phyloP scores from a whole-genome alignment of 495 filamentous ascomycete species.

The Aspergillus sclerotiicarbonarius region DNA sequence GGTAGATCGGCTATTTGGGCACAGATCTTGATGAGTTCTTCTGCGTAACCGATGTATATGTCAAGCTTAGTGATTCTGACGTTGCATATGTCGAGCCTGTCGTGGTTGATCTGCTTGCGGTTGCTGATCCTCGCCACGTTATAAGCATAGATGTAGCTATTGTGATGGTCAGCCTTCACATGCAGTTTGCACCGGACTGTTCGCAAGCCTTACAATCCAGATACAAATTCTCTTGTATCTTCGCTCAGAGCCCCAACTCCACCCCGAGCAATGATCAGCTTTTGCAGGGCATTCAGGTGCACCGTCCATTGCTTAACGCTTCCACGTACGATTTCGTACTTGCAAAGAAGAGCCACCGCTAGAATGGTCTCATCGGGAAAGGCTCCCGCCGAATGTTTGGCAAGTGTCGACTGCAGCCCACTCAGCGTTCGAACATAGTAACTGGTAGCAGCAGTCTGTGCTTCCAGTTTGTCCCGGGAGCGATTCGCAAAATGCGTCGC shows the following conservation, averaged over 20 bases:
- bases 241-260: slow-evolving; percentile 33
- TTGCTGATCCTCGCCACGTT: slow-evolving; percentile 43
- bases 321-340: slow-evolving; percentile 45
- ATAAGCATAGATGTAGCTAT: slow-evolving; percentile 40
- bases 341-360: slow-evolving; percentile 43
- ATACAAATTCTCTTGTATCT: slow-evolving; percentile 38
- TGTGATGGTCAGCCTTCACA: background rate
- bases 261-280: slow-evolving; percentile 38
- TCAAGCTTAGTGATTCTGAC: slow-evolving; percentile 35
- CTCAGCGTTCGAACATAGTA: slow-evolving; percentile 41
- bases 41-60: slow-evolving; percentile 46
- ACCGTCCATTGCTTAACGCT: slow-evolving; percentile 45
- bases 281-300: slow-evolving; percentile 42
- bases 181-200: background rate
- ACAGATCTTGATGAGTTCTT: slow-evolving; percentile 43
- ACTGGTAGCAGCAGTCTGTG: slow-evolving; percentile 32
- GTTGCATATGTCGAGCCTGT: slow-evolving; percentile 22
- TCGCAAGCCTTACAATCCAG: slow-evolving; percentile 35
- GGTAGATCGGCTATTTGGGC: slow-evolving; percentile 39
- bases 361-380: slow-evolving; percentile 39
- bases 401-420: slow-evolving; percentile 32
- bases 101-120: slow-evolving; percentile 25
- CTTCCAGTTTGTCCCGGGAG: slow-evolving; percentile 22
- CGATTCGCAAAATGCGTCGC: slow-evolving; percentile 45
- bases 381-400: slow-evolving; percentile 16